These are phyloP conservation scores for Nepenthes gracilis DNA, from an alignment of 148 eudicot genomes.

Conservation along the genomic window DNA sequence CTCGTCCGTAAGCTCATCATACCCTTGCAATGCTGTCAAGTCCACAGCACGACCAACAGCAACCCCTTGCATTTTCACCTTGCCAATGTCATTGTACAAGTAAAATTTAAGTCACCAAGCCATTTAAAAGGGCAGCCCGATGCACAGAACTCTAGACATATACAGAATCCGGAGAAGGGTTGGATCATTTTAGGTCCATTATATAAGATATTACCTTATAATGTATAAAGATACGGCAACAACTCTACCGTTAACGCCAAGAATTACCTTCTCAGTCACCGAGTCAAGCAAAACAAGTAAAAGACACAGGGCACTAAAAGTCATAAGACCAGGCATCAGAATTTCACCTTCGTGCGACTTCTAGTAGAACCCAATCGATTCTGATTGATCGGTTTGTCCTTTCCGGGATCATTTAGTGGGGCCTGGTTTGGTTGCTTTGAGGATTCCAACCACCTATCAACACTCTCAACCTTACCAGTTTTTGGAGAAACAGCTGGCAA, in stretches of 20 bases:
- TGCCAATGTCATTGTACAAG: too few species aligned
- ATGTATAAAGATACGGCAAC: too few species aligned
- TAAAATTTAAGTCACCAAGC: background rate
- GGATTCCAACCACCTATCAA: background rate
- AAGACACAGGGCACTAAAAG: too few species aligned
- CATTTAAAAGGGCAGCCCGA: too few species aligned
- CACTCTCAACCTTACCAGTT: background rate
- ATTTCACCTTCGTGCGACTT: slow-evolving; percentile 67
- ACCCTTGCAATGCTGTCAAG: slow-evolving; percentile 46
- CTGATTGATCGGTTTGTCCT: slow-evolving; percentile 6
- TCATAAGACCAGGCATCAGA: background rate
- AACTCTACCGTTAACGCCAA: too few species aligned
- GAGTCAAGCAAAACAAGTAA: background rate
- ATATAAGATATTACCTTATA: too few species aligned
- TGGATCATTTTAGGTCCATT: too few species aligned
- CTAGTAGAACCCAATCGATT: slow-evolving; percentile 31
- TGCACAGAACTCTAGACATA: too few species aligned
- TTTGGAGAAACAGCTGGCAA: background rate
- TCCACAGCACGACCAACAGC: slow-evolving; percentile 98
- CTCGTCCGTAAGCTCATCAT: slow-evolving; percentile 48
- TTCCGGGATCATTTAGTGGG: background rate
- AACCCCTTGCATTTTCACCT: slow-evolving; percentile 97
- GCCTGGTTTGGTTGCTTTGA: background rate
- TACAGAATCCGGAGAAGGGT: too few species aligned
- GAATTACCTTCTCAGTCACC: too few species aligned